Base-by-base conservation (phyloP, 2,329 filamentous ascomycete genomes). In the Fusarium sulawesiense region DNA sequence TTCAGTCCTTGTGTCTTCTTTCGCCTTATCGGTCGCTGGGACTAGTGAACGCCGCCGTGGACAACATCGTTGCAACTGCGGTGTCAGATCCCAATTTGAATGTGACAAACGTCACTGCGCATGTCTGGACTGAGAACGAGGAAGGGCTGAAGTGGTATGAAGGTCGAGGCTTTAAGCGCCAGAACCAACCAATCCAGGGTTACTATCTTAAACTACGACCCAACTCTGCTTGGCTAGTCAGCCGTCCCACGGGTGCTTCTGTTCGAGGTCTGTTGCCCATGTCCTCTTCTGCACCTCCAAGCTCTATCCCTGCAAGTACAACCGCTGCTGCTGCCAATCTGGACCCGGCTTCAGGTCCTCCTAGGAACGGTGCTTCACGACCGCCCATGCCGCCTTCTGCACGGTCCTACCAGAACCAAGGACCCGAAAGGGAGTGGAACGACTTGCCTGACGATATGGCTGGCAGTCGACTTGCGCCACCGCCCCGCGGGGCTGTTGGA, bases 91-190 rank as follows among this genome's bases (percentile, higher is more conserved):
- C 79, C 6, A 78, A 68, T 18, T 77, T 82, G 66, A 74, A 83
- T 54, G 82, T 84, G 34, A 72, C 71, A 37, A 73, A 82, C 45
- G 80, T 90, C 18, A 91, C 88, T 69, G 89, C 89, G 7, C 89
- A 92, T 76, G 89, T 91, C 18, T 92, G 89, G 89, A 89, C 89
- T 13, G 84, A 88, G 63, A 91, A 91, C 76, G 83, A 85, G 4
- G 89, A 91, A 21, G 89, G 85, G 0, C 78, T 91, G 65, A 81
- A 81, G 60, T 92, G 89, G 89, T 92, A 92, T 78, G 74, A 80
- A 32, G 81, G 83, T 25, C 83, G 87, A 12, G 87, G 88, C 4
- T 92, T 92, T 76, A 73, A 75, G 61, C 81, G 82, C 53, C 81
- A 84, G 50, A 82, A 80, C 16, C 73, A 82, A 37, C 80, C 83